These are phyloP conservation scores for Zychaea mexicana DNA, from an alignment of 371 early-diverging fungal species.

Conservation along the genomic window DNA sequence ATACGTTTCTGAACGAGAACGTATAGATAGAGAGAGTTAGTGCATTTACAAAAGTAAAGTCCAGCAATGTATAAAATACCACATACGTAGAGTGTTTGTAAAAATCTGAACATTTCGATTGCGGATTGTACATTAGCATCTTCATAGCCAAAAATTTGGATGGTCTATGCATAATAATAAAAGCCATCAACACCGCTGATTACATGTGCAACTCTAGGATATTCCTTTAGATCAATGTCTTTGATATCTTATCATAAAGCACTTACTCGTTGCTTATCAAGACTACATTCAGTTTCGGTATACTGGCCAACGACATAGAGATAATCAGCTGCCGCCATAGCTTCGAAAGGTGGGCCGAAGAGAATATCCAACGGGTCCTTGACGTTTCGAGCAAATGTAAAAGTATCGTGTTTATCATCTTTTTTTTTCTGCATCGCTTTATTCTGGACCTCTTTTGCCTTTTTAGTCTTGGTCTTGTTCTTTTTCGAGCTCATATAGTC, in stretches of 20 bases:
- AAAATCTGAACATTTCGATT: slow-evolving; percentile 19
- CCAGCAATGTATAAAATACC: background rate
- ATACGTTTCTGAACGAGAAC: slow-evolving; percentile 22
- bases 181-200: no score
- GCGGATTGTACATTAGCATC: slow-evolving; percentile 27
- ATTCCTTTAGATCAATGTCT: no score
- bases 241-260: no score
- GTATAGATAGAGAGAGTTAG: no score
- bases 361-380: slow-evolving; percentile 17
- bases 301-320: slow-evolving; percentile 19
- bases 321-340: slow-evolving; percentile 26
- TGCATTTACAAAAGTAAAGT: background rate
- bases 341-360: slow-evolving; percentile 22
- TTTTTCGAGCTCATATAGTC: background rate
- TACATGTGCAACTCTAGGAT: no score
- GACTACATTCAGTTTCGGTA: slow-evolving; percentile 26
- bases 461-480: background rate
- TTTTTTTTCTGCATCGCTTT: background rate
- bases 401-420: slow-evolving; percentile 12
- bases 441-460: background rate
- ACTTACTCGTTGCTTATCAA: slow-evolving; percentile 4
- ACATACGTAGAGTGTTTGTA: slow-evolving; percentile 40
- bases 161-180: slow-evolving; percentile 25
- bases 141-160: slow-evolving; percentile 23
- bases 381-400: slow-evolving; percentile 28